Percentiles rank a stretch among this genome's conserved stretches.
phyloP scores from a whole-genome alignment of 352 stramenopile genomes.

The Globisporangium yorkense region DNA sequence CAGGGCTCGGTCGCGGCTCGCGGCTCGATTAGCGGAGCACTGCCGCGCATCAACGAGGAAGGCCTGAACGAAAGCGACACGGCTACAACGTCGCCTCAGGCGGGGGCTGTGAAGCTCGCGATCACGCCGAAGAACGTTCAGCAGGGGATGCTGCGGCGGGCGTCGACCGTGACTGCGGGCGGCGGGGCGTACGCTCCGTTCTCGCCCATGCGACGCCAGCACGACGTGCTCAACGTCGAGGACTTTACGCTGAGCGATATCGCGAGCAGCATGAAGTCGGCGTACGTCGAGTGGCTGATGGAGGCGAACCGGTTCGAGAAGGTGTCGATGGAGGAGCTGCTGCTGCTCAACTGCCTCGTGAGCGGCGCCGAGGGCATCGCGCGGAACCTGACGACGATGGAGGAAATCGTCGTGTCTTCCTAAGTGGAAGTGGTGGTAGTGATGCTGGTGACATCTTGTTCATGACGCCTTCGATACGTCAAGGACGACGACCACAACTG shows the following conservation, averaged over 20 bases:
- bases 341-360: conserved; percentile 80
- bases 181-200: conserved; percentile 12
- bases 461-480: too few species aligned
- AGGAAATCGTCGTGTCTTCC: conserved; percentile 67
- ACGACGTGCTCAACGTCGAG: conserved; percentile 79
- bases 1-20: conserved; percentile 9
- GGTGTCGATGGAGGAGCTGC: conserved; percentile 75
- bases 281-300: conserved; percentile 79
- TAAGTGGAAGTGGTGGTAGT: conserved; percentile 15
- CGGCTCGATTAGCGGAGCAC: conserved; percentile 11
- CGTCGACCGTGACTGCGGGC: conserved; percentile 18
- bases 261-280: conserved; percentile 59
- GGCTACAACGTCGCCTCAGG: not conserved
- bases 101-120: not conserved
- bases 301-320: conserved; percentile 66
- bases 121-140: conserved; percentile 27
- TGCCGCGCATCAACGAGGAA: conserved; percentile 40
- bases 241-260: conserved; percentile 74
- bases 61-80: conserved; percentile 1
- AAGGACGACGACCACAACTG: too few species aligned
- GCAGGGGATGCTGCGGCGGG: conserved; percentile 15
- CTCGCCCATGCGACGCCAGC: conserved; percentile 66
- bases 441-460: too few species aligned
- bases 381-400: conserved; percentile 58
- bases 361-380: conserved; percentile 76